These are phyloP conservation scores for Cyclostephanos tholiformis DNA, from an alignment of 108 stramenopile species.

Conservation along the genomic window DNA sequence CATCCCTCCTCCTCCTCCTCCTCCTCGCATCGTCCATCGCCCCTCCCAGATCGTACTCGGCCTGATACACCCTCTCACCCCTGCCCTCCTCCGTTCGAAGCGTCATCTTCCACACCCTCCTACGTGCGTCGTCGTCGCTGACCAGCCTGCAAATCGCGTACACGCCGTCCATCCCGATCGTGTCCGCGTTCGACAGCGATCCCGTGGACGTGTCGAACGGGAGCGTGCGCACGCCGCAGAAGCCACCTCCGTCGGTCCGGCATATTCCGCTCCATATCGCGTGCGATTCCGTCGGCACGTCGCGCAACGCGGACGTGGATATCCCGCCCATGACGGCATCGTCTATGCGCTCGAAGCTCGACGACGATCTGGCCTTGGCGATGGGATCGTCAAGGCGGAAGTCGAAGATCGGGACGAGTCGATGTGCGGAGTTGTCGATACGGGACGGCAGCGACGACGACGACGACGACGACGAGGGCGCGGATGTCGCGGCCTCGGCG, in stretches of 20 bases:
- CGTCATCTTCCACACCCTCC: constrained; percentile 79
- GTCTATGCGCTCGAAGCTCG: constrained; percentile 77
- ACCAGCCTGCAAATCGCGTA: constrained; percentile 62
- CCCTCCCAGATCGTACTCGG: constrained; percentile 53
- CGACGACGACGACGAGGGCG: not conserved
- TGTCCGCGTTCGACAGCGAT: too few species aligned
- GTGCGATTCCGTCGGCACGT: constrained; percentile 44
- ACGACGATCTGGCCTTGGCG: constrained; percentile 46
- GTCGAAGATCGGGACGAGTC: constrained; percentile 48
- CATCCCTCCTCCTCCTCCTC: constrained; percentile 29
- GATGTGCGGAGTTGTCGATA: not conserved
- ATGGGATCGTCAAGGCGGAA: constrained; percentile 35
- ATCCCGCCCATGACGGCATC: constrained; percentile 89
- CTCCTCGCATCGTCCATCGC: constrained; percentile 35
- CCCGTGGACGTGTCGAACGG: constrained; percentile 67
- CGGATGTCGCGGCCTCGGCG: not conserved
- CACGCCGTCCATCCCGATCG: constrained; percentile 55
- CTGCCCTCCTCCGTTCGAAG: constrained; percentile 58
- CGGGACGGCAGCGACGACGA: not conserved
- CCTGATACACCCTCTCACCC: constrained; percentile 78
- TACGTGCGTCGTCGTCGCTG: constrained; percentile 73
- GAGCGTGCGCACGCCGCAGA: constrained; percentile 75
- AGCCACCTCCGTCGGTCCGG: constrained; percentile 78
- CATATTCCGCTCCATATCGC: constrained; percentile 78
- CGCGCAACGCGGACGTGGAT: constrained; percentile 47